These are phyloP conservation scores for Fraxinus velutina DNA, from an alignment of 305 asterid genomes.

Conservation along the genomic window DNA sequence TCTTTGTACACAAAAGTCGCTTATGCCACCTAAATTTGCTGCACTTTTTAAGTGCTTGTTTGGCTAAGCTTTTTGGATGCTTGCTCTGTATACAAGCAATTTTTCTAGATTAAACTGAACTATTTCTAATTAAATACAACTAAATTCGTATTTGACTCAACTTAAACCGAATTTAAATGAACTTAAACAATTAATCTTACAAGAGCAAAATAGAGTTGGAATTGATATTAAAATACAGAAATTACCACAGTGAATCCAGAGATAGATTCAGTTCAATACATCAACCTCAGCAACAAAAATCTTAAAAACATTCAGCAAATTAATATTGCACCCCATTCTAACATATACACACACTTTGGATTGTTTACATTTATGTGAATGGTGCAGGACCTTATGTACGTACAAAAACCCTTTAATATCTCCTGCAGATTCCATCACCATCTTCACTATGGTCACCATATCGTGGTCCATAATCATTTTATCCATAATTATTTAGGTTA, in stretches of 20 bases:
- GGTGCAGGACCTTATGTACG: not conserved
- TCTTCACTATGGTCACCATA: not conserved
- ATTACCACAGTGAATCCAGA: not conserved
- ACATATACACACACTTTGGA: not conserved
- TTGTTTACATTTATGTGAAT: not conserved
- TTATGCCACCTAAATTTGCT: not conserved
- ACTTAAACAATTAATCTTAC: not conserved
- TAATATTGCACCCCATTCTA: not conserved
- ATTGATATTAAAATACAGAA: not conserved
- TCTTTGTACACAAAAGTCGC: too few relatives aligned
- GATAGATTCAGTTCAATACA: not conserved
- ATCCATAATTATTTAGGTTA: slow-evolving; percentile 34
- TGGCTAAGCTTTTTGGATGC: not conserved
- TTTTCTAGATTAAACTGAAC: not conserved
- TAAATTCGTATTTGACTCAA: not conserved
- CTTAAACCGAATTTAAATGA: too few relatives aligned
- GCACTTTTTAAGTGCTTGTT: not conserved
- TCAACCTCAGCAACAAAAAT: not conserved
- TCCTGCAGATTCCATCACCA: not conserved
- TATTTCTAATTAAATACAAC: not conserved
- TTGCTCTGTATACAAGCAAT: not conserved
- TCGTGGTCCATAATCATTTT: not conserved
- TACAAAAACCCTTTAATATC: slow-evolving; percentile 21
- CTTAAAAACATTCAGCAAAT: not conserved
- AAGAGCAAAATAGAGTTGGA: not conserved